phyloP scores from a whole-genome alignment of 1,284 basidiomycete species.

The Cryptococcus sp. region DNA sequence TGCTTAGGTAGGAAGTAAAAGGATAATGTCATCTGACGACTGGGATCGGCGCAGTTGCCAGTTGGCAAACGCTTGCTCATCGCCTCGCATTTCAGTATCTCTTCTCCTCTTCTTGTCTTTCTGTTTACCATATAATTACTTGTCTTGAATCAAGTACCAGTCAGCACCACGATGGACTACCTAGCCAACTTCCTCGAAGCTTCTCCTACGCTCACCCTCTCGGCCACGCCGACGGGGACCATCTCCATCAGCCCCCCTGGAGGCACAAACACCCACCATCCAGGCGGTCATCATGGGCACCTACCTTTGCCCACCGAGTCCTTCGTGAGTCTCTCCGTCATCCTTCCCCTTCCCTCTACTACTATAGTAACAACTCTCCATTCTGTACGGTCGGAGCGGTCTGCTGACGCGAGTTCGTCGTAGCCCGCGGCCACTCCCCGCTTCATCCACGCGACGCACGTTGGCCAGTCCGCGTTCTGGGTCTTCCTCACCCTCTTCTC shows the following conservation, averaged over 20 bases:
- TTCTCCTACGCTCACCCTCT: too few relatives aligned
- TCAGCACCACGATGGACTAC: constrained; percentile 26
- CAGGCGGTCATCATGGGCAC: constrained; percentile 14
- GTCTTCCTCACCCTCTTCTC: constrained; percentile 44
- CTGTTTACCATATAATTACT: neutral
- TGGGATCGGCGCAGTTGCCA: neutral
- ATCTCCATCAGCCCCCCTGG: constrained; percentile 43
- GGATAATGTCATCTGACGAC: neutral
- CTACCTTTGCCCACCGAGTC: constrained; percentile 30
- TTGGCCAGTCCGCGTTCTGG: constrained; percentile 40
- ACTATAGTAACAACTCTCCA: neutral
- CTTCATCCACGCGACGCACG: constrained; percentile 27
- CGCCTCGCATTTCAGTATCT: neutral
- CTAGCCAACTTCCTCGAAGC: constrained; percentile 9
- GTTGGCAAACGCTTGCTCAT: neutral
- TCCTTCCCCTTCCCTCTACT: neutral
- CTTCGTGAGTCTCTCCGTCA: constrained; percentile 24
- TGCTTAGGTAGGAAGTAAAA: neutral
- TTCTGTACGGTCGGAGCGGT: too few relatives aligned
- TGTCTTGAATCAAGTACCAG: neutral
- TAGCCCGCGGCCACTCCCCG: constrained; percentile 16
- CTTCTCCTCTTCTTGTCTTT: neutral
- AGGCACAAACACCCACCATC: constrained; percentile 33
- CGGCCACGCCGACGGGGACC: constrained; percentile 27
- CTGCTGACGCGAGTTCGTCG: neutral